Evolutionary conservation across 208 protist species (phyloP), one percentile per base, ranked within the genome.

Genomic region (Wallacemonas sp.): DNA sequence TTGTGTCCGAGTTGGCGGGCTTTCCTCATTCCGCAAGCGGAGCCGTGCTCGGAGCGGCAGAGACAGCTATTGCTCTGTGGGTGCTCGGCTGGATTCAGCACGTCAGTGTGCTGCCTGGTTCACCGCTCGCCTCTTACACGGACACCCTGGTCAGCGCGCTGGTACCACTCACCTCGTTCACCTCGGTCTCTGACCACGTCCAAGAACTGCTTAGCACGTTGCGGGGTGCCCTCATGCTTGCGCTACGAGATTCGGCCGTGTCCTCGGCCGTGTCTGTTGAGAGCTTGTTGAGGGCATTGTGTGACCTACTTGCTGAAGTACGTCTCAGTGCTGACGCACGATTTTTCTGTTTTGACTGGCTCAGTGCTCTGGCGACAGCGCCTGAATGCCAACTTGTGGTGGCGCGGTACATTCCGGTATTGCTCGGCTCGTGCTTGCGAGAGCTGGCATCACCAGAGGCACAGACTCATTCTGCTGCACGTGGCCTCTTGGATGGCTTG

Each of bases 81-180:
- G 56, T 75, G 19, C 65, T 93, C 1, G 77, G 79, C 31, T 90
- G 82, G 87, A 73, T 86, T 44, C 38, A 65, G 22, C 73, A 84
- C 61, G 73, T 90, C 22, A 60, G 81, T 9, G 81, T 81, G 62
- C 67, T 87, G 38, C 75, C 80, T 2, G 73, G 80, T 4, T 70
- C 73, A 36, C 54, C 67, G 1, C 70, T 89, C 41, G 67, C 89
- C 36, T 70, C 74, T 17, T 63, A 74, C 33, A 45, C 45, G 6
- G 56, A 62, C 22, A 22, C 15, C 15, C 45, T 66, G 17, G 12
- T 55, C 8, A 21, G 11, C 28, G 30, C 28, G n/a, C 28, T 66
- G 24, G 15, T 58, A 14, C 51, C 51, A 11, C 51, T 58, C 28
- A 58, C 51, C n/a, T 14, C 5, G n/a, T 33, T 39, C 19, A 19